Conservation (phyloP, 345 rosid genomes). For the Corymbia maculata region DNA sequence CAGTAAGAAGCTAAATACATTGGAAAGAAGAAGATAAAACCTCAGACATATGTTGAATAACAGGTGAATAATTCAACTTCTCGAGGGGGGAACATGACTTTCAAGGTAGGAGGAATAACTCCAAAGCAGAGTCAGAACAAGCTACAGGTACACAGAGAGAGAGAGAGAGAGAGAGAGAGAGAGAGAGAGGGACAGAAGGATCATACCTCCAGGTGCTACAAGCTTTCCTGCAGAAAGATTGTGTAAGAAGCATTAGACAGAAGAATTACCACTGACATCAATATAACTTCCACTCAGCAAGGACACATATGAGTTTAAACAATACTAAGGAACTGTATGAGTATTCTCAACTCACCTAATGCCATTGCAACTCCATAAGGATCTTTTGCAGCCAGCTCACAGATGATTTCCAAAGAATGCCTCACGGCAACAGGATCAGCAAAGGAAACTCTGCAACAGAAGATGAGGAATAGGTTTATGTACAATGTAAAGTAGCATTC, state of each 20-base stretch:
- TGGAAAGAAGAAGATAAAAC: background rate
- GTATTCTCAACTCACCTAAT: constrained; percentile 42
- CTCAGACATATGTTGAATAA: background rate
- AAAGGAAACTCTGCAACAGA: constrained; percentile 64
- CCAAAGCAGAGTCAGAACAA: background rate
- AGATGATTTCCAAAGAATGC: constrained; percentile 85
- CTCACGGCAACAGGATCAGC: constrained; percentile 99
- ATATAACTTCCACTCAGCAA: background rate
- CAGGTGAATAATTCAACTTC: background rate
- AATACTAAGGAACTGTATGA: background rate
- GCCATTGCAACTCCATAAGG: constrained; percentile 97
- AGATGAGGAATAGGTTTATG: background rate
- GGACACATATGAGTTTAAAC: background rate
- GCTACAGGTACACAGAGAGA: background rate
- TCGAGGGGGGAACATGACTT: background rate
- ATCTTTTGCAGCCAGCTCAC: constrained; percentile 79
- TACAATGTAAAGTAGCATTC: background rate
- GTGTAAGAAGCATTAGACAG: constrained; percentile 5
- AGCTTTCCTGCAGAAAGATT: constrained; percentile 70
- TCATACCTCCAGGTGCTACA: constrained; percentile 72
- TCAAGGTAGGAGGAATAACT: background rate
- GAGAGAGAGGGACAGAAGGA: background rate
- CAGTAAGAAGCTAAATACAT: background rate
- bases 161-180: background rate
- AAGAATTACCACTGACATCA: background rate